Base-by-base conservation (phyloP, 2,329 filamentous ascomycete genomes). In the Endoconidiophora polonica region DNA sequence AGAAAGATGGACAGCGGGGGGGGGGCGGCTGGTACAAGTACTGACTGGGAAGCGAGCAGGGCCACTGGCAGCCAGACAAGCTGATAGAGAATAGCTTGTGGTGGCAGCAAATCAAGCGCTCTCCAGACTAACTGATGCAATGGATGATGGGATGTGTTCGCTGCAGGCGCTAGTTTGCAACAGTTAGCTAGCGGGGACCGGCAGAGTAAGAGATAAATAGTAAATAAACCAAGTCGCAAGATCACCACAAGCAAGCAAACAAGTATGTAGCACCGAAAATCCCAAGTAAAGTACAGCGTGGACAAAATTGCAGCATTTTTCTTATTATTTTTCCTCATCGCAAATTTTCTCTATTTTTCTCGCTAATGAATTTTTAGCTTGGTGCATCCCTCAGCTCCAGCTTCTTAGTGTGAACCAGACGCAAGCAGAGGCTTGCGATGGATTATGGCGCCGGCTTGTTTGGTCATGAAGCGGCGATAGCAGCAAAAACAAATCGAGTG, bases 61-160 rank as follows among this genome's bases (percentile, higher is more conserved):
- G 29, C 29, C 9, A 12, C 29, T 29, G 26, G 26, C 26, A 29
- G 3, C 26, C 26, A 33, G 26, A 33, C 26, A 33, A 33, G 26
- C 26, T 33, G 26, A 33, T 33, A 33, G 26, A 18, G 16, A 18
- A 33, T 33, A 33, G 26, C 26, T 33, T 33, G 26, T 33, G 26
- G 29, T 12, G 29, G 29, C 29, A 12, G 29, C 29, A 41, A 41
- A 5, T 42, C 39, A 4, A 29, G 26, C 26, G 3, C 26, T 33
- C 5, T 33, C 26, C 26, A 33, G 26, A 33, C 26, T 20, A 16
- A 16, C 39, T 20, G 5, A 18, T 42, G 16, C 39, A 42, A 42
- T 42, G 39, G 7, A 12, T 12, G n/a, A 38, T 46, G 44, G 44
- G 44, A 39, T 46, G 44, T 46, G 33, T 37, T 20, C 23, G 44